phyloP scores from a whole-genome alignment of 1,284 basidiomycete genomes.

The Marasmius tenuissimus region DNA sequence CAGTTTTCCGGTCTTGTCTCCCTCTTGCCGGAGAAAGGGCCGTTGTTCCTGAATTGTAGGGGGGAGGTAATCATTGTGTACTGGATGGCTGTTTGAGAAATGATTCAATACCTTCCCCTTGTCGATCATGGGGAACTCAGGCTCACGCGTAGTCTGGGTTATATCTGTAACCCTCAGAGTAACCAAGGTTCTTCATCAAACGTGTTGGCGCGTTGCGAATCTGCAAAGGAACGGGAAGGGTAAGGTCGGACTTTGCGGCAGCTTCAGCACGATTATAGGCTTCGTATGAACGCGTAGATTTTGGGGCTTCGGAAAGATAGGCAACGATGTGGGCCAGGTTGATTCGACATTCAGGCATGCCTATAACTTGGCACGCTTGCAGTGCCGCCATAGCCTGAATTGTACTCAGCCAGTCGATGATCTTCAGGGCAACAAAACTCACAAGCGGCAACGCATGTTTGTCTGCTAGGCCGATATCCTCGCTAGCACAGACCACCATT shows the following conservation, averaged over 20 bases:
- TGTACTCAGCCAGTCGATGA: neutral
- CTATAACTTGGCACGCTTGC: slow-evolving; percentile 80
- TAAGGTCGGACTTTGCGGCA: slow-evolving; percentile 53
- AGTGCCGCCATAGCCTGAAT: slow-evolving; percentile 74
- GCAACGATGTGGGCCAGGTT: slow-evolving; percentile 81
- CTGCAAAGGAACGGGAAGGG: slow-evolving; percentile 70
- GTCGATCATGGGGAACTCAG: slow-evolving; percentile 1
- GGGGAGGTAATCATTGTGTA: slow-evolving; percentile 65
- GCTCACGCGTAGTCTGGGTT: slow-evolving; percentile 76
- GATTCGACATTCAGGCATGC: slow-evolving; percentile 82
- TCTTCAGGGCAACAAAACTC: slow-evolving; percentile 19
- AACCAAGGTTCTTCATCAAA: slow-evolving; percentile 82
- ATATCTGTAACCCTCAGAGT: slow-evolving; percentile 73
- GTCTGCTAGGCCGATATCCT: slow-evolving; percentile 85
- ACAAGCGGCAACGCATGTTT: slow-evolving; percentile 71
- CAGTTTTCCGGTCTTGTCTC: slow-evolving; percentile 52
- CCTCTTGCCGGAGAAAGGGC: slow-evolving; percentile 53
- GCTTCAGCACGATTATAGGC: slow-evolving; percentile 75
- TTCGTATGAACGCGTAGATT: slow-evolving; percentile 79
- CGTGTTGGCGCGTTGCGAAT: slow-evolving; percentile 88
- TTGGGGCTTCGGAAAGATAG: slow-evolving; percentile 82
- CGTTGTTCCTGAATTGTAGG: slow-evolving; percentile 37
- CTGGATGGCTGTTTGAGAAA: slow-evolving; percentile 57
- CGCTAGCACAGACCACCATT: slow-evolving; percentile 82
- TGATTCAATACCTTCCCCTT: neutral